phyloP scores from a whole-genome alignment of 2,329 filamentous ascomycete species.

The Geosmithia morbida region DNA sequence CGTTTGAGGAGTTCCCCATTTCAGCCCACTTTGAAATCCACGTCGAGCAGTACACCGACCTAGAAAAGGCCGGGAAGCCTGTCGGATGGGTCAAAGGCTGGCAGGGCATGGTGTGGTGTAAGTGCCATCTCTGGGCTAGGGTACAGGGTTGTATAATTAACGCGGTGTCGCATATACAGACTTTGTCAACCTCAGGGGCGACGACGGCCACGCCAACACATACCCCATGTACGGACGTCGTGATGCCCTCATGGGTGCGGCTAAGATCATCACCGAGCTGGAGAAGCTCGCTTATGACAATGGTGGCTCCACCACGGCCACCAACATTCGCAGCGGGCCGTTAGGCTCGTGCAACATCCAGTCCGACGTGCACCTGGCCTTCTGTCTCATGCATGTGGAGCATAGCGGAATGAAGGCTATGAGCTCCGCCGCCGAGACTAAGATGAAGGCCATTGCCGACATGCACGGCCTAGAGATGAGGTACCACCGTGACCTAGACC shows the following conservation, averaged over 20 bases:
- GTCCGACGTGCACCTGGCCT: slow-evolving; percentile 2
- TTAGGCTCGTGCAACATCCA: slow-evolving; percentile 2
- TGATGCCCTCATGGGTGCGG: slow-evolving; percentile 17
- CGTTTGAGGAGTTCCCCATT: slow-evolving; percentile 30
- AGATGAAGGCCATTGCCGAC: slow-evolving; percentile 5
- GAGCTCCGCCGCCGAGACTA: not conserved
- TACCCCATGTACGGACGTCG: slow-evolving; percentile 15
- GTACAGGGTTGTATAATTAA: not conserved
- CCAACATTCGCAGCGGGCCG: slow-evolving; percentile 6
- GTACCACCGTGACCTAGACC: not conserved
- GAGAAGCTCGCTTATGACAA: not conserved
- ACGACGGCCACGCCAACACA: slow-evolving; percentile 14
- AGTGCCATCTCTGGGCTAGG: not conserved
- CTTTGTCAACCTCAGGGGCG: slow-evolving; percentile 11
- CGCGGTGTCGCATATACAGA: slow-evolving; percentile 1
- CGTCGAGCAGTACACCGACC: slow-evolving; percentile 44
- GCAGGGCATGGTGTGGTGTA: slow-evolving; percentile 14
- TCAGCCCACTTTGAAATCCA: slow-evolving; percentile 56
- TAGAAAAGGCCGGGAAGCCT: slow-evolving; percentile 48
- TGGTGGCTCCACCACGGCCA: slow-evolving; percentile 4
- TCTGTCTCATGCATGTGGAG: not conserved
- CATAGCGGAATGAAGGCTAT: not conserved
- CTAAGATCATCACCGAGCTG: slow-evolving; percentile 13
- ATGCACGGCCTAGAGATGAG: slow-evolving; percentile 4
- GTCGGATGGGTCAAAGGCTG: slow-evolving; percentile 12